Conservation (phyloP, 371 early-diverging fungal species). For the Mortierella sp. region DNA sequence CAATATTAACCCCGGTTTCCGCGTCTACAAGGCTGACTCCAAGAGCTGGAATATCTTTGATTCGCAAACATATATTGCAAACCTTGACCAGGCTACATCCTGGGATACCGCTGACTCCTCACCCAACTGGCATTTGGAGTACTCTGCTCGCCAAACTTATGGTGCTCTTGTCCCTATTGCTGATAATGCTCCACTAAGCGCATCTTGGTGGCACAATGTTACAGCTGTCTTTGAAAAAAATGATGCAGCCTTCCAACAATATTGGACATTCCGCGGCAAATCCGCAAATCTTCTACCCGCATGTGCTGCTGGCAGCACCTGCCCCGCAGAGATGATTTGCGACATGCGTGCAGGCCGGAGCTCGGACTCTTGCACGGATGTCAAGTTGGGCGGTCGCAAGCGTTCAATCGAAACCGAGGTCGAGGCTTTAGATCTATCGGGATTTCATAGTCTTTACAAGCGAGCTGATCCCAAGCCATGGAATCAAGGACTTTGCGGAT, state of each 20-base stretch:
- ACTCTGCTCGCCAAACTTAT: conserved; percentile 66
- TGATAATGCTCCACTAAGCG: conserved; percentile 57
- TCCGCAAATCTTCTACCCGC: conserved; percentile 47
- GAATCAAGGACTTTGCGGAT: conserved; percentile 39
- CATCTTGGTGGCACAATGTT: conserved; percentile 74
- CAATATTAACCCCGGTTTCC: conserved; percentile 68
- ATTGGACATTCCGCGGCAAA: conserved; percentile 61
- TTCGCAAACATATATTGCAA: conserved; percentile 67
- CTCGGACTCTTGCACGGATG: conserved; percentile 30
- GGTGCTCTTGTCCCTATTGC: conserved; percentile 42
- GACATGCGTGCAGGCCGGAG: conserved; percentile 68
- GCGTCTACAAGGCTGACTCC: conserved; percentile 66
- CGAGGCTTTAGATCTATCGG: not conserved
- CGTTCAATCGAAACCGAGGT: not conserved
- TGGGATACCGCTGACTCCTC: conserved; percentile 52
- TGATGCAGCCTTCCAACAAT: conserved; percentile 59
- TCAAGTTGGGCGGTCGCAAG: conserved; percentile 5
- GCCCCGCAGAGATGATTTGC: conserved; percentile 62
- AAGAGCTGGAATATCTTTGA: conserved; percentile 69
- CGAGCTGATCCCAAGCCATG: conserved; percentile 32
- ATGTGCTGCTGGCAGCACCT: conserved; percentile 59
- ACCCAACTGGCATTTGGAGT: conserved; percentile 73
- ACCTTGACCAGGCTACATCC: conserved; percentile 59
- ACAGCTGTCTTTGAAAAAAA: conserved; percentile 63
- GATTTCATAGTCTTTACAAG: conserved; percentile 22